Evolutionary conservation across 805 yeast species (phyloP).

Genomic region (Clavispora fructus): DNA sequence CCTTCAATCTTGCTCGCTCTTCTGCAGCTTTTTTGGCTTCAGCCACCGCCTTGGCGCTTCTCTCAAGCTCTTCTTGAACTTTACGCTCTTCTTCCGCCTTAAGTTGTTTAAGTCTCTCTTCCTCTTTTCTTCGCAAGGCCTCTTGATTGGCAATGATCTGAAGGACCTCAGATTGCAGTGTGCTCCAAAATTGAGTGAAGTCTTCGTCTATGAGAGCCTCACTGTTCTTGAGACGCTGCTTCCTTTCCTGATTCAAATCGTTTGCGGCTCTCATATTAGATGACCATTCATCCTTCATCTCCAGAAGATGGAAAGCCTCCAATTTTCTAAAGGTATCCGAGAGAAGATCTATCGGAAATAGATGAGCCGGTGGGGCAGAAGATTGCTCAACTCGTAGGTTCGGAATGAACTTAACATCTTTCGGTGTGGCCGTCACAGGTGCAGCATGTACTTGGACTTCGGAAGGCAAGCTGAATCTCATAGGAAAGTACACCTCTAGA

Average conservation of each 20-base stretch:
- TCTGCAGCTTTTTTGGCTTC: constrained; percentile 8
- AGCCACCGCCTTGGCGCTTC: constrained; percentile 6
- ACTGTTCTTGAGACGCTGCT: too few species aligned
- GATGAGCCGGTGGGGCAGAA: not conserved
- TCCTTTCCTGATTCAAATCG: not conserved
- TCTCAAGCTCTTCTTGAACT: constrained; percentile 5
- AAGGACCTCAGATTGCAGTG: constrained; percentile 3
- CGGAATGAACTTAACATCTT: not conserved
- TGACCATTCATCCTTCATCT: not conserved
- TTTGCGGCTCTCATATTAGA: not conserved
- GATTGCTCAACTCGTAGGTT: not conserved
- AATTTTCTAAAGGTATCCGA: not conserved
- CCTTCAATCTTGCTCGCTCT: constrained; percentile 3
- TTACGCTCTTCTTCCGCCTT: constrained; percentile 4
- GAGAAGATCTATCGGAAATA: not conserved
- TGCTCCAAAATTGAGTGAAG: not conserved
- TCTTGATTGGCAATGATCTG: constrained; percentile 3
- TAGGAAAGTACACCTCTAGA: not conserved
- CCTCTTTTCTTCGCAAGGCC: not conserved
- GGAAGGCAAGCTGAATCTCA: not conserved
- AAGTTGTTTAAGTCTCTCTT: constrained; percentile 6
- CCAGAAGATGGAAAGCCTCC: not conserved
- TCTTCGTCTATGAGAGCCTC: not conserved
- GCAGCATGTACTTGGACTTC: not conserved
- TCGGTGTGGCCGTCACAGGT: not conserved